Conservation (phyloP, 176 grass and related monocot genomes). For the Chloris gayana region DNA sequence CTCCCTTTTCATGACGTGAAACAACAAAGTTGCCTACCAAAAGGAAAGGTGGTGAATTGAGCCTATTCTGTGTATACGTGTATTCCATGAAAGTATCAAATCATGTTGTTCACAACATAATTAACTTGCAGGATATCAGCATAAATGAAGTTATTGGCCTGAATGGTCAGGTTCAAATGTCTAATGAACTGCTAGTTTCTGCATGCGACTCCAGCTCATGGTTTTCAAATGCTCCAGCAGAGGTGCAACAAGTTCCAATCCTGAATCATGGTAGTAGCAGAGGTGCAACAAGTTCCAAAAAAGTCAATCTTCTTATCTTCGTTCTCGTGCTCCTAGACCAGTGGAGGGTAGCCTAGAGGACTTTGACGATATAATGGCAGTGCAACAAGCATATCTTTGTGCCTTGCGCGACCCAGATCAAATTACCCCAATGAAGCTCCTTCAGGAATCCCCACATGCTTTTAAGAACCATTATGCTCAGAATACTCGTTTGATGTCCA, state of each 20-base stretch:
- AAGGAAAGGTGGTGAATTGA: not conserved
- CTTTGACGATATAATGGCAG: not conserved
- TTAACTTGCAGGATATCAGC: not conserved
- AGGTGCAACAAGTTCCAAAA: not conserved
- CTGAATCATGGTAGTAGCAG: not conserved
- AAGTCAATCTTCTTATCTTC: not conserved
- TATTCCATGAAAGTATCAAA: not conserved
- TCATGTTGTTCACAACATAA: not conserved
- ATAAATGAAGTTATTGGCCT: not conserved
- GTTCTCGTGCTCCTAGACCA: not conserved
- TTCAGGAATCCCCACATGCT: not conserved
- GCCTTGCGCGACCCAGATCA: constrained; percentile 5
- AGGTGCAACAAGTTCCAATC: not conserved
- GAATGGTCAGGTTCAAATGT: not conserved
- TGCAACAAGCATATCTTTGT: constrained; percentile 4
- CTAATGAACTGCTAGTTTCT: not conserved
- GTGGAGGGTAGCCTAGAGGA: not conserved
- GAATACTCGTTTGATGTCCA: not conserved
- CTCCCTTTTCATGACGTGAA: not conserved
- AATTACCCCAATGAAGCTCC: not conserved
- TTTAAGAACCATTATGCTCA: constrained; percentile 2
- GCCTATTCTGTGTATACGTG: not conserved
- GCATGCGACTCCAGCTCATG: not conserved
- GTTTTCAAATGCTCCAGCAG: not conserved
- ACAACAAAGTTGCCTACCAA: not conserved